phyloP scores from a whole-genome alignment of 148 eudicot genomes.

The Tetragonia tetragonoides region DNA sequence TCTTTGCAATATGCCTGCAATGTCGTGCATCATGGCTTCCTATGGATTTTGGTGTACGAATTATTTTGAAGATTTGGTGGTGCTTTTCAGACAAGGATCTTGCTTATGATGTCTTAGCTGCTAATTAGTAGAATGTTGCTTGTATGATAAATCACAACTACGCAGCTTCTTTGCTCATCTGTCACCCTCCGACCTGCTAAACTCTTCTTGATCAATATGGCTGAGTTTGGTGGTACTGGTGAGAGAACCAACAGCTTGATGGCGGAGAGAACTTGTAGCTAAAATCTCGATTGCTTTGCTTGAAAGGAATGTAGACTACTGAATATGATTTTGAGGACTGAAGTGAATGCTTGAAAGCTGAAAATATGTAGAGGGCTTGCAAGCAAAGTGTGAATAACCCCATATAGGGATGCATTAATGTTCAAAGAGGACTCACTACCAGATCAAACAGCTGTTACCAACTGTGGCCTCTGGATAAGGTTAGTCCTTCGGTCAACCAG shows the following conservation, averaged over 20 bases:
- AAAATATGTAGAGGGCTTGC: too few species aligned
- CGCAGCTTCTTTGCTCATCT: neutral
- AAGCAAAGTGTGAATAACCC: too few species aligned
- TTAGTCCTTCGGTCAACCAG: too few species aligned
- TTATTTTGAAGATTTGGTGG: neutral
- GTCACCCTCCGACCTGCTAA: neutral
- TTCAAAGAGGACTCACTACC: neutral
- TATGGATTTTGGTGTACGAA: neutral
- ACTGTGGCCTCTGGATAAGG: too few species aligned
- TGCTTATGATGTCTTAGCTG: neutral
- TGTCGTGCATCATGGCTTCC: neutral
- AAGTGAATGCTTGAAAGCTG: neutral
- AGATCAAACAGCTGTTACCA: neutral
- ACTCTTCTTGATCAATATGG: neutral
- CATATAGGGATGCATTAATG: too few species aligned
- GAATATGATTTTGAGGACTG: neutral
- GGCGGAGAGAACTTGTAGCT: neutral
- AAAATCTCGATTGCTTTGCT: neutral
- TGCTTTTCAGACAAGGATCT: neutral
- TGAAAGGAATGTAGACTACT: neutral
- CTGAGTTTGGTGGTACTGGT: too few species aligned
- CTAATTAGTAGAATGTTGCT: too few species aligned
- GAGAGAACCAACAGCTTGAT: too few species aligned
- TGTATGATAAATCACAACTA: too few species aligned
- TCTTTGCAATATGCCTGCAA: neutral